These are phyloP conservation scores for Globisporangium spiculum DNA, from an alignment of 352 stramenopile genomes.

Conservation along the genomic window DNA sequence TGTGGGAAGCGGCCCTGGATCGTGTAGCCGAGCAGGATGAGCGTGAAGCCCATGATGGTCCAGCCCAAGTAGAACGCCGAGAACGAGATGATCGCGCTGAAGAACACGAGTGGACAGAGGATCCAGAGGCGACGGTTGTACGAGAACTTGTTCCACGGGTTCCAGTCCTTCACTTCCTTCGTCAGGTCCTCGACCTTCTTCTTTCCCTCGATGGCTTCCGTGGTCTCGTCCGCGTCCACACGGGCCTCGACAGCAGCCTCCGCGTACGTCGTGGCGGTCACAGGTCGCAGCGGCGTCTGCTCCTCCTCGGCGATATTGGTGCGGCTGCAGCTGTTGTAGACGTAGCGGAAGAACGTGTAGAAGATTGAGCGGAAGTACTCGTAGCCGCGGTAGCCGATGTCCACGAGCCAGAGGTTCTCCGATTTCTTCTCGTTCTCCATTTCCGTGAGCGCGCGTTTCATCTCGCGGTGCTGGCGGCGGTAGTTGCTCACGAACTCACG, in stretches of 20 bases:
- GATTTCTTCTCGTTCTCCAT: slow-evolving; percentile 82
- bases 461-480: slow-evolving; percentile 64
- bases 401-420: slow-evolving; percentile 82
- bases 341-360: slow-evolving; percentile 41
- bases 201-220: slow-evolving; percentile 60
- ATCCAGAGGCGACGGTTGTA: slow-evolving; percentile 63
- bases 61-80: slow-evolving; percentile 76
- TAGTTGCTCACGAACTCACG: slow-evolving; percentile 88
- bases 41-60: slow-evolving; percentile 78
- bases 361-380: slow-evolving; percentile 68
- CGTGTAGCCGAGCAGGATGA: slow-evolving; percentile 73
- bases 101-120: slow-evolving; percentile 59
- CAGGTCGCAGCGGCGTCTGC: slow-evolving; percentile 20
- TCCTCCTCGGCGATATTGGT: slow-evolving; percentile 17
- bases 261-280: slow-evolving; percentile 2
- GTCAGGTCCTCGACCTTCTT: slow-evolving; percentile 44
- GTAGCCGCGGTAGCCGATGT: slow-evolving; percentile 79
- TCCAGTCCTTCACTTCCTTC: slow-evolving; percentile 45
- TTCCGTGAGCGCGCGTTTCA: slow-evolving; percentile 62
- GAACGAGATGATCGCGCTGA: slow-evolving; percentile 84
- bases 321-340: slow-evolving; percentile 29
- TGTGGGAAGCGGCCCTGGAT: slow-evolving; percentile 84
- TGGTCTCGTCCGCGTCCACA: slow-evolving; percentile 52
- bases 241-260: slow-evolving; percentile 15
- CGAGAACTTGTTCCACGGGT: slow-evolving; percentile 81